Evolutionary conservation across 2,329 filamentous ascomycete species (phyloP), one percentile per base, ranked within the genome.

Genomic region (Nemania abortiva): DNA sequence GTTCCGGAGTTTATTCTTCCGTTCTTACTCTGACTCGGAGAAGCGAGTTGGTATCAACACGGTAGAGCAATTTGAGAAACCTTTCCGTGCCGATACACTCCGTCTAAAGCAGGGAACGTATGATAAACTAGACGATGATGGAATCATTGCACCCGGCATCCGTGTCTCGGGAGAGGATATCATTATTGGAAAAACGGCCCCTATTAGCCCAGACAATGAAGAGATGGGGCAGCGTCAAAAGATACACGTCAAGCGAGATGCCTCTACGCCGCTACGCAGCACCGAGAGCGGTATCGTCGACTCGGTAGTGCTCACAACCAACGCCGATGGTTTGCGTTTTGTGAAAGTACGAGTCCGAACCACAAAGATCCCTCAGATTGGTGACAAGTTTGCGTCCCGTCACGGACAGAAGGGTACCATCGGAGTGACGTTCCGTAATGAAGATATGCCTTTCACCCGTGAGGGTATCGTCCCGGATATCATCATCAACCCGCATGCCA

Each of bases 381-480:
- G 96, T 77, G 96, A 99, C 84, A 99, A 99, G 82, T 99, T 99
- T 80, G 97, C 96, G 7, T 99, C 97, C 76, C 94, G 96, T 83
- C 97, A 99, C 89, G 96, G 96, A 79, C 96, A 99, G 78, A 99
- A 99, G 84, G 96, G 96, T 84, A 99, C 96, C 0, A 98, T 99
- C 78, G 97, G 97, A 89, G 95, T 99, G 73, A 98, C 96, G 1
- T 99, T 97, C 82, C 90, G 95, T 58, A 93, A 97, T 76, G 96
- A 99, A 81, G 97, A 99, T 78, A 99, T 99, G 97, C 97, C 97
- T 0, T 99, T 99, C 81, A 96, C 94, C 2, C 86, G 90, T 45
- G 94, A 98, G 79, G 96, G 97, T 76, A 88, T 99, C 62, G 92
- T 92, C 0, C 96, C 97, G 0, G 97, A 99, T 82, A 87, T 99